A percentile compares a stretch with the other conserved stretches of the same genome.
Evolutionary conservation across 1,139 yeast genomes (phyloP).

Genomic region (Protomyces gravidus): DNA sequence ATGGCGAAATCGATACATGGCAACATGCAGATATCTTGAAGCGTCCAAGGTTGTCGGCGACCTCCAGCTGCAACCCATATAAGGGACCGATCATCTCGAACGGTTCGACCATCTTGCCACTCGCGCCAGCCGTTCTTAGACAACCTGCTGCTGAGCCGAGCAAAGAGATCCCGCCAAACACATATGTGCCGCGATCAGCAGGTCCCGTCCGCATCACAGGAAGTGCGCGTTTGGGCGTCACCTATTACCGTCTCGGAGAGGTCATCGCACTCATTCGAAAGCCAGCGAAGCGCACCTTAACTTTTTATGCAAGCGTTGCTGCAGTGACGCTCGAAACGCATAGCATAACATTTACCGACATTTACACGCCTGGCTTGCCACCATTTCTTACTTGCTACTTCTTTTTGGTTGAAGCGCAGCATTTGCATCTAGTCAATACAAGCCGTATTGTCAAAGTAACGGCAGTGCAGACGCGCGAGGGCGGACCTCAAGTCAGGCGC

Average conservation of each 20-base stretch:
- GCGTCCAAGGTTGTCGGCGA: not conserved
- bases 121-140: not conserved
- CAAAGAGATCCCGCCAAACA: not conserved
- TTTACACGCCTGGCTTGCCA: not conserved
- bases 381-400: not conserved
- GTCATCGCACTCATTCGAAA: not conserved
- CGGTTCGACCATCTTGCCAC: conserved; percentile 1
- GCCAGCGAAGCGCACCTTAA: not conserved
- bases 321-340: not conserved
- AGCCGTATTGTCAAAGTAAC: not conserved
- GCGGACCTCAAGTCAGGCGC: not conserved
- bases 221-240: not conserved
- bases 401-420: not conserved
- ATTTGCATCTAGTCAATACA: not conserved
- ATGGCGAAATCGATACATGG: not conserved
- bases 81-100: not conserved
- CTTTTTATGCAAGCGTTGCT: not conserved
- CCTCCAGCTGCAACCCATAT: not conserved
- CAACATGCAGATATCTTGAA: not conserved
- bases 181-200: not conserved
- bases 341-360: not conserved
- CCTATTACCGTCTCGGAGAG: not conserved
- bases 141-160: not conserved
- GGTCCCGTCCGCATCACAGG: not conserved
- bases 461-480: not conserved